Base-by-base conservation (phyloP, 352 stramenopile genomes). In the Halophytophthora batemanensis region DNA sequence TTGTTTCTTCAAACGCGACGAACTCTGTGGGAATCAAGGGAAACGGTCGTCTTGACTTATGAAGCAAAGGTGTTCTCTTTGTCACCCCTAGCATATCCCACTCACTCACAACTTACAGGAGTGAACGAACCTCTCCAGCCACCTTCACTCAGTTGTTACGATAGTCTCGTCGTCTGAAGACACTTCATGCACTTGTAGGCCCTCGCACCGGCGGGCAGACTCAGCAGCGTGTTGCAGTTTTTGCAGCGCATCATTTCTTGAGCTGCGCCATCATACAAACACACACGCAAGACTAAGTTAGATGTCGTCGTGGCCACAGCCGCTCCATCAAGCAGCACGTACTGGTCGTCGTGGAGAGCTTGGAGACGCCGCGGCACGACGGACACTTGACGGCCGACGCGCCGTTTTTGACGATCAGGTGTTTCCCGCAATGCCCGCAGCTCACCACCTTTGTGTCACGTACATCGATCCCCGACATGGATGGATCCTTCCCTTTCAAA, bases 111-210 rank as follows among this genome's bases (percentile, higher is more conserved):
- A 64, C 53, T 57, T 52, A 52, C 25, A 50, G 15, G 25, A 25
- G 37, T 17, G 19, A 13, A 12, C 10, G 31, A 44, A 29, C 55
- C 40, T 41, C 36, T 1, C 23, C 25, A 38, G 25, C 43, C 17
- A 5, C 22, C 12, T 46, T 45, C 22, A 43, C 37, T 44, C 21
- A 45, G 15, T 42, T 41, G 12, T 77, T 72, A 93, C 34, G 82
- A 91, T 37, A 93, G 40, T 17, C 80, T 69, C 22, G 80, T 93
- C 12, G 82, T 93, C 54, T 93, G 75, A 29, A 93, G 55, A 31
- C 82, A 93, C 47, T 93, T 93, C 80, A 93, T 93, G 65, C 82
- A 93, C 63, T 95, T 95, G 81, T 95, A 95, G 44, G 82, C 81
- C 54, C 74, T 88, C 52, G 82, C 81, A 28, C 85, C 85, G 3